Conservation (phyloP, 371 early-diverging fungal genomes). For the Coemansia sp. region DNA sequence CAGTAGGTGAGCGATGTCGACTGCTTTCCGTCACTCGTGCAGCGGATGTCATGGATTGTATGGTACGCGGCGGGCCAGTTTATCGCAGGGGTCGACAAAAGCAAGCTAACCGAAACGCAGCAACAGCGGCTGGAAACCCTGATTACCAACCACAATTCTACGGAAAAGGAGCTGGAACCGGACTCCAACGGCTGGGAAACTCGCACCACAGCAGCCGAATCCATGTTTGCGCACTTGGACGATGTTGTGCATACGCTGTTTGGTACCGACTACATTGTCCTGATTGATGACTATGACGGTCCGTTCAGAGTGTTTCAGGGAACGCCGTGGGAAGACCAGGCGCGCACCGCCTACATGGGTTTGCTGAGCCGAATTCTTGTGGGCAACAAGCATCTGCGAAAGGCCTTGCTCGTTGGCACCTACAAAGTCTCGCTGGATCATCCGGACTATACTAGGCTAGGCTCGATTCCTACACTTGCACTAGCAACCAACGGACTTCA, state of each 20-base stretch:
- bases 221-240: neutral
- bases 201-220: neutral
- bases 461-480: neutral
- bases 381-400: conserved; percentile 1
- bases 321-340: neutral
- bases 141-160: neutral
- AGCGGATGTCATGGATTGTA: neutral
- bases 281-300: conserved; percentile 6
- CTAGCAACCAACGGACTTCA: neutral
- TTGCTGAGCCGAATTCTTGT: conserved; percentile 2
- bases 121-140: no score
- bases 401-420: conserved; percentile 3
- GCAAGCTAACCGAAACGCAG: neutral
- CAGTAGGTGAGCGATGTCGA: conserved; percentile 3
- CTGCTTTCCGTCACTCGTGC: neutral
- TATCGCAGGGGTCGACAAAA: neutral
- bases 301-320: neutral
- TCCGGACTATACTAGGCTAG: neutral
- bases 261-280: neutral
- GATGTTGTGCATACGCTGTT: neutral
- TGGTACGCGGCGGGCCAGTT: neutral
- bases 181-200: neutral
- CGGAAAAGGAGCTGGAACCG: neutral
- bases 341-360: neutral
- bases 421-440: conserved; percentile 1